A percentile compares a stretch with the other conserved stretches of the same genome.
Conservation (phyloP, 768 basidiomycete genomes). For the Tylopilus cervinicoccineus region DNA sequence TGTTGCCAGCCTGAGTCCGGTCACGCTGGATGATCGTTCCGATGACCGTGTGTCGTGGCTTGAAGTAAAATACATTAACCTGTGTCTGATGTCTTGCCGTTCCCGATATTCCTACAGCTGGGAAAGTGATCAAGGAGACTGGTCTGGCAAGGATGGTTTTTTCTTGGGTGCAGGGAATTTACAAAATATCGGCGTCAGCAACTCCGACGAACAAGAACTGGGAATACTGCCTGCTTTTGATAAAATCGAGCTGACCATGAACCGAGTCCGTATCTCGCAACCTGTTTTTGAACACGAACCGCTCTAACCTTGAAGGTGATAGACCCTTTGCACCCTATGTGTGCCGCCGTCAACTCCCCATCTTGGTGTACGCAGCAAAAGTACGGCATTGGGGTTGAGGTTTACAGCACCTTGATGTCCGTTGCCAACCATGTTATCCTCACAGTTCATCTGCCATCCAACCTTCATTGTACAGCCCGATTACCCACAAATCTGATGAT, state of each 20-base stretch:
- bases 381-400: slow-evolving; percentile 65
- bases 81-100: slow-evolving; percentile 64
- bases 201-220: slow-evolving; percentile 57
- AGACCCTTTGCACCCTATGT: slow-evolving; percentile 76
- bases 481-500: slow-evolving; percentile 57
- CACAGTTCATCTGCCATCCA: background rate
- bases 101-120: slow-evolving; percentile 58
- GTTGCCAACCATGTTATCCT: slow-evolving; percentile 14
- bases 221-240: slow-evolving; percentile 51
- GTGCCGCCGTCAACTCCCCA: slow-evolving; percentile 45
- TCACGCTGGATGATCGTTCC: background rate
- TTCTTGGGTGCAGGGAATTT: slow-evolving; percentile 33
- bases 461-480: slow-evolving; percentile 40
- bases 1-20: slow-evolving; percentile 45
- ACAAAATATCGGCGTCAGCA: slow-evolving; percentile 59
- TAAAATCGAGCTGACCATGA: slow-evolving; percentile 60
- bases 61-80: slow-evolving; percentile 61
- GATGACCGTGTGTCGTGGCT: slow-evolving; percentile 37
- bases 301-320: background rate
- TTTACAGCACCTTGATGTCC: slow-evolving; percentile 65
- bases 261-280: slow-evolving; percentile 47
- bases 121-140: slow-evolving; percentile 53
- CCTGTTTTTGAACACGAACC: background rate
- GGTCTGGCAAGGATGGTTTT: slow-evolving; percentile 60
- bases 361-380: slow-evolving; percentile 54